phyloP scores from a whole-genome alignment of 805 yeast species.

The Candida alai region DNA sequence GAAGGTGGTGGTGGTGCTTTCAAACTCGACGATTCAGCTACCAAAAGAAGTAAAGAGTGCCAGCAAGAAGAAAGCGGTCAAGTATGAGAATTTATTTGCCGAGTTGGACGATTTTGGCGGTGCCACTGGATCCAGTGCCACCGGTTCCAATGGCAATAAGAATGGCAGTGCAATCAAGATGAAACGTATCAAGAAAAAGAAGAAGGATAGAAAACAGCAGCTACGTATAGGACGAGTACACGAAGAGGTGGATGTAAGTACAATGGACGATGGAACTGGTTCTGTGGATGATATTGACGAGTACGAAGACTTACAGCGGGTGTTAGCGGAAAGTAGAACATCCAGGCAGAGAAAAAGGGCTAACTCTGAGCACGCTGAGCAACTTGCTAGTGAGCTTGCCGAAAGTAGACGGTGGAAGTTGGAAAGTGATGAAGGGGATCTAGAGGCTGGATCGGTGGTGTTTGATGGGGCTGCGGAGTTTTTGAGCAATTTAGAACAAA shows the following conservation, averaged over 20 bases:
- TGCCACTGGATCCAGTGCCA: not conserved
- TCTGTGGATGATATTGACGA: slow-evolving; percentile 22
- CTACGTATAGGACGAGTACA: not conserved
- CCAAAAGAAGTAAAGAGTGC: slow-evolving; percentile 1
- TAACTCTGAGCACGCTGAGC: slow-evolving; percentile 21
- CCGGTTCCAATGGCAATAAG: not conserved
- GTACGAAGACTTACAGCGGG: slow-evolving; percentile 25
- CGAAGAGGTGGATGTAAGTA: slow-evolving; percentile 1
- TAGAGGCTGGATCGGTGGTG: slow-evolving; percentile 17
- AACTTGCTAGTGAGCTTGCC: slow-evolving; percentile 34
- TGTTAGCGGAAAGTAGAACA: slow-evolving; percentile 25
- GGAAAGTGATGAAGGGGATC: slow-evolving; percentile 8
- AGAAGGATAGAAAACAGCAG: not conserved
- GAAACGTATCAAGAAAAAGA: slow-evolving; percentile 10
- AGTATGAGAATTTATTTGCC: slow-evolving; percentile 7
- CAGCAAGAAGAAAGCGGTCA: not conserved
- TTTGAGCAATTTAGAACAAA: slow-evolving; percentile 18
- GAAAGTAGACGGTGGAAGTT: slow-evolving; percentile 17
- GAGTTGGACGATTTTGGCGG: slow-evolving; percentile 2
- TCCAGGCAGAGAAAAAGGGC: slow-evolving; percentile 22
- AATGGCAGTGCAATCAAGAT: slow-evolving; percentile 7
- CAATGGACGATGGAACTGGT: slow-evolving; percentile 16
- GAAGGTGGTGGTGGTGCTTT: slow-evolving; percentile 7
- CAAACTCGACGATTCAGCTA: slow-evolving; percentile 3
- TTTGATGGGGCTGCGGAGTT: slow-evolving; percentile 44